Evolutionary conservation across 1,139 yeast species (phyloP).

Genomic region (Taiozyma sp.): DNA sequence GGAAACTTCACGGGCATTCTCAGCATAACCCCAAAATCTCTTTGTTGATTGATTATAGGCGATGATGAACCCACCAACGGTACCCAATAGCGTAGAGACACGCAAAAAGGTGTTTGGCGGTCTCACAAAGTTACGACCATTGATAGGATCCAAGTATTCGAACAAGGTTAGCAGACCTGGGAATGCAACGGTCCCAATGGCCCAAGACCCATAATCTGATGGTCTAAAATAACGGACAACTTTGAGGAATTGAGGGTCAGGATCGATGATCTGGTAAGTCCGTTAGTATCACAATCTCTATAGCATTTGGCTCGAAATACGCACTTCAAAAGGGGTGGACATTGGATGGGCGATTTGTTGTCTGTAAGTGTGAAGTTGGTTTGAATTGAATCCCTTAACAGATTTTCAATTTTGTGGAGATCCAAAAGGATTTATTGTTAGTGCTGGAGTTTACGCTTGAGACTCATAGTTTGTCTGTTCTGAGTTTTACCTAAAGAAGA

Average conservation of each 20-base stretch:
- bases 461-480: neutral
- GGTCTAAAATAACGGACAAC: slow-evolving; percentile 71
- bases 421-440: neutral
- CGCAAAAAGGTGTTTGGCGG: slow-evolving; percentile 56
- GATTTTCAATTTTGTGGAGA: neutral
- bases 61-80: slow-evolving; percentile 64
- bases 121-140: slow-evolving; percentile 53
- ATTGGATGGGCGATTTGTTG: neutral
- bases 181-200: slow-evolving; percentile 53
- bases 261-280: slow-evolving; percentile 43
- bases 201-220: slow-evolving; percentile 63
- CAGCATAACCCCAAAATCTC: slow-evolving; percentile 77
- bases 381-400: neutral
- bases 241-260: slow-evolving; percentile 70
- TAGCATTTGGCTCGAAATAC: neutral
- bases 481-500: neutral
- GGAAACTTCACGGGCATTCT: slow-evolving; percentile 65
- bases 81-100: slow-evolving; percentile 56
- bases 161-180: slow-evolving; percentile 57
- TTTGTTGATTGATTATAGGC: slow-evolving; percentile 61
- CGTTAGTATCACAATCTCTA: neutral
- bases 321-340: slow-evolving; percentile 12
- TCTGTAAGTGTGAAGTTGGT: no score
- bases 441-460: neutral
- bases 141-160: slow-evolving; percentile 59